Base-by-base conservation (phyloP, 768 basidiomycete species). In the Pulveroboletus sp. region DNA sequence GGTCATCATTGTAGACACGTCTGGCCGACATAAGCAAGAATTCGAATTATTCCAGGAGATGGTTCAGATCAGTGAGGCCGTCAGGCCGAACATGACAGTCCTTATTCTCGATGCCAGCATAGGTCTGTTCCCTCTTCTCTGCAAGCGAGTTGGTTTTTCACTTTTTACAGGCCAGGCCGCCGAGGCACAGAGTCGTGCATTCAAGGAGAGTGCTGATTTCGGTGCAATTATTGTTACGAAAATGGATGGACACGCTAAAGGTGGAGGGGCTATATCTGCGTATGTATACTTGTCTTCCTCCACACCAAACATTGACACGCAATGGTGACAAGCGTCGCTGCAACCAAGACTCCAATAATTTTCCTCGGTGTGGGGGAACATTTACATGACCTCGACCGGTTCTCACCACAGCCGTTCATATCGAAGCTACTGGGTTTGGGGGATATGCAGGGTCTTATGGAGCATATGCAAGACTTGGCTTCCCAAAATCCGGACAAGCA, bases 201-300 rank as follows among this genome's bases (percentile, higher is more conserved):
- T 99, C 78, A 99, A 99, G 70, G 95, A 98, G 53, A 92, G 88
- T 51, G 90, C 94, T 19, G 84, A 97, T 64, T 99, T 99, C 65
- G 97, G 95, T 49, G 97, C 95, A 2, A 99, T 99, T 56, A 97
- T 99, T 51, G 97, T 99, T 14, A 99, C 97, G 11, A 99, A 99
- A 72, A 92, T 99, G 85, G 97, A 99, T 59, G 97, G 97, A 5
- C 97, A 99, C 61, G 97, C 97, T 1, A 98, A 97, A 66, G 97
- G 97, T 47, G 97, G 97, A 67, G 97, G 97, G 20, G 97, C 97
- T 25, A 98, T 99, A 51, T 99, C 97, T 38, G 95, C 95, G 95
- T 97, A 71, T 51, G 93, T 77, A 19, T 35, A 31, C 25, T 5
- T 2, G 2, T 32, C 19, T 25, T 32, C 21, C 36, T 47, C 19